Evolutionary conservation across 805 yeast genomes (phyloP).

Genomic region (Wickerhamomyces strasburgensis): DNA sequence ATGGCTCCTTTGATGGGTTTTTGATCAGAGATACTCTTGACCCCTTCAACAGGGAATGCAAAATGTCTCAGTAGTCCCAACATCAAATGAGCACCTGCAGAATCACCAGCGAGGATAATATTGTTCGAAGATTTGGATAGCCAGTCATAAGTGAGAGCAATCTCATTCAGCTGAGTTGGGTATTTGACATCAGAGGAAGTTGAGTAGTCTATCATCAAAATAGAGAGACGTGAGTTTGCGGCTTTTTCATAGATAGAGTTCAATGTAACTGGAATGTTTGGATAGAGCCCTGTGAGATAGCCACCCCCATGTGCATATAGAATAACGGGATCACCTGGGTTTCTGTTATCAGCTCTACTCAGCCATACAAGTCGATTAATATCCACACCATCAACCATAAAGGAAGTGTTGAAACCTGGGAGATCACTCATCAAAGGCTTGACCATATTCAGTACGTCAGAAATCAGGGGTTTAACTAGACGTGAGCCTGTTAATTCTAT

Average conservation of each 20-base stretch:
- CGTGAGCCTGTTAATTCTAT: too few relatives aligned
- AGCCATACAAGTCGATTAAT: conserved; percentile 3
- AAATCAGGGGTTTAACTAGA: too few relatives aligned
- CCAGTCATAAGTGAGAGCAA: neutral
- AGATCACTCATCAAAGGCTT: too few relatives aligned
- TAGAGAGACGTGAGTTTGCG: neutral
- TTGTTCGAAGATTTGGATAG: conserved; percentile 1
- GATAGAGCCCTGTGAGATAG: conserved; percentile 1
- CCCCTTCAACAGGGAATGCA: conserved; percentile 1
- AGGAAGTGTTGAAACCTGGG: too few relatives aligned
- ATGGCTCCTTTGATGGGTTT: conserved; percentile 4
- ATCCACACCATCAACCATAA: conserved; percentile 2
- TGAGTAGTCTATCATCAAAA: conserved; percentile 3
- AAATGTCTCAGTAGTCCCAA: conserved; percentile 1
- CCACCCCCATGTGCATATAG: conserved; percentile 3
- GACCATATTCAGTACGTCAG: too few relatives aligned
- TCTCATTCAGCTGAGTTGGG: conserved; percentile 4
- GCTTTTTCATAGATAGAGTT: neutral
- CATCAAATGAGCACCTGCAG: conserved; percentile 3
- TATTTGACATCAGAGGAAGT: conserved; percentile 2
- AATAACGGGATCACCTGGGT: conserved; percentile 3
- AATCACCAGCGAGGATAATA: conserved; percentile 3
- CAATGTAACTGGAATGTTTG: conserved; percentile 3
- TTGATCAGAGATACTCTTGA: too few relatives aligned
- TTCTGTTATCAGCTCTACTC: conserved; percentile 1